Percentiles rank a stretch among this genome's conserved stretches.
Evolutionary conservation across 768 basidiomycete genomes (phyloP).

Genomic region (Saitozyma podzolica): DNA sequence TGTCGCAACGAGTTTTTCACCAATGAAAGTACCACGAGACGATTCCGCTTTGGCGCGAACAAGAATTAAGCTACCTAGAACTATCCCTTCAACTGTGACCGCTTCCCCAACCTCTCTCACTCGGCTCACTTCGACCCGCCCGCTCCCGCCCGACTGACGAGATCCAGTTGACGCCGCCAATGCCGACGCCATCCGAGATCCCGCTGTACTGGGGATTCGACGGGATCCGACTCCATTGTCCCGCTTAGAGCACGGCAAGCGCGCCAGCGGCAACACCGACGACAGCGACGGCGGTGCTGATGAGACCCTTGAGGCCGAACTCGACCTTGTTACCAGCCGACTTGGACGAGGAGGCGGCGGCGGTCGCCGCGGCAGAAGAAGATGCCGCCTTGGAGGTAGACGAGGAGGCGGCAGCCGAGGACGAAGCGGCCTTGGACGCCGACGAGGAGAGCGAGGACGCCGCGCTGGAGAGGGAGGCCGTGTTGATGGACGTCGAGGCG

Average conservation of each 20-base stretch:
- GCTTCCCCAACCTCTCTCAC: too few species aligned
- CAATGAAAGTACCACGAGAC: too few species aligned
- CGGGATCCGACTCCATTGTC: neutral
- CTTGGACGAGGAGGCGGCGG: conserved; percentile 3
- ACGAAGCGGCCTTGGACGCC: neutral
- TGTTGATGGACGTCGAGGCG: conserved; percentile 19
- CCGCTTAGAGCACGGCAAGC: neutral
- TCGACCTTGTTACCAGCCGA: conserved; percentile 8
- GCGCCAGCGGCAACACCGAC: conserved; percentile 1
- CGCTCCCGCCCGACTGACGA: too few species aligned
- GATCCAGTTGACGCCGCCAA: too few species aligned
- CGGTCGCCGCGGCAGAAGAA: conserved; percentile 3
- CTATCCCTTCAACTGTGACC: too few species aligned
- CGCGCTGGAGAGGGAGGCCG: conserved; percentile 3
- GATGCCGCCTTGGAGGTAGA: neutral
- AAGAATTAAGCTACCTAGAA: too few species aligned
- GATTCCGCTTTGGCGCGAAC: too few species aligned
- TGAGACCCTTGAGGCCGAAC: neutral
- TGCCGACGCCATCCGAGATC: too few species aligned
- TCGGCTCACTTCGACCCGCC: too few species aligned
- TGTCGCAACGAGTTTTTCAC: too few species aligned
- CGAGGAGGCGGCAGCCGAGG: neutral
- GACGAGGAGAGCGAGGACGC: neutral
- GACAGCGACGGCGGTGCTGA: neutral
- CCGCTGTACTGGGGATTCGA: too few species aligned